Evolutionary conservation across 306 rosid genomes (phyloP), one percentile per base, ranked within the genome.

Genomic region (Inga leiocalycina): DNA sequence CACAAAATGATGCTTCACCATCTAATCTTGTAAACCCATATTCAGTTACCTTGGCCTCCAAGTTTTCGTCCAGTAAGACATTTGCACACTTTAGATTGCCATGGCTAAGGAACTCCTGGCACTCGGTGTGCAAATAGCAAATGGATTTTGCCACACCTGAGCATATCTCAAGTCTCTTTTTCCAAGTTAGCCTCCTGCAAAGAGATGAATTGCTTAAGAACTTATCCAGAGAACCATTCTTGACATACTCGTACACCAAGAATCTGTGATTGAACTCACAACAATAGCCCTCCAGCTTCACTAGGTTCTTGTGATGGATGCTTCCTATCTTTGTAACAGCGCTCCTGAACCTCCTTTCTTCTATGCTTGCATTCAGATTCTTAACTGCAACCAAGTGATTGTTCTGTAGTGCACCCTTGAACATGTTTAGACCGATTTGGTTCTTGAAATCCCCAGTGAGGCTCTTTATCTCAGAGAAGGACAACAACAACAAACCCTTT

Each of bases 211-310:
- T 93, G 19, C 84, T 87, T 12, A 91, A 46, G 3, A 86, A 76
- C 70, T 88, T 89, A 41, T 85, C 88, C 13, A 94, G 35, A 4
- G 98, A 92, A 81, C 93, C 88, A 24, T 89, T 87, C 81, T 88
- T 86, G 64, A 76, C 85, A 76, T 87, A 91, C 74, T 94, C 95
- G 52, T 91, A 92, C 61, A 90, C 86, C 81, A 92, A 79, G 75
- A 80, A 91, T 71, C 92, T 83, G 66, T 87, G 90, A 78, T 79
- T 81, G 32, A 74, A 82, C 82, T 94, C 97, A 45, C 98, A 92
- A 27, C 98, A 94, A 71, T 88, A 94, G 61, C 98, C 98, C 85
- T 92, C 95, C 74, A 94, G 93, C 91, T 89, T 91, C 86, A 86
- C 84, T 35, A 94, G 94, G 81, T 90, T 91, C 83, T 85, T 94